Base-by-base conservation (phyloP, 139 green algal genomes). In the Dunaliella primolecta region DNA sequence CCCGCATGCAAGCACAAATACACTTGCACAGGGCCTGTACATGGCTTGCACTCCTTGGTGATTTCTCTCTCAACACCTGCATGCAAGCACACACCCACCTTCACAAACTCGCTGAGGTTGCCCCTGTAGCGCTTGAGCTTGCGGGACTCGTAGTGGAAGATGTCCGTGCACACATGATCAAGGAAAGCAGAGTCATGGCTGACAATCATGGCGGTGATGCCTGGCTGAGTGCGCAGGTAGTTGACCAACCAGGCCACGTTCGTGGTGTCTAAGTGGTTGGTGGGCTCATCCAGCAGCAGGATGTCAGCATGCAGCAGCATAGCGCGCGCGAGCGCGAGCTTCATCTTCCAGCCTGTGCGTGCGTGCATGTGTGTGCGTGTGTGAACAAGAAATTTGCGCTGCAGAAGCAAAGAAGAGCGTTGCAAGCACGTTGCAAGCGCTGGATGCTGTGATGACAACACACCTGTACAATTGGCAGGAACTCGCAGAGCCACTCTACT, bases 21-120 rank as follows among this genome's bases (percentile, higher is more conserved):
- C n/a, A n/a, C n/a, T n/a, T n/a, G n/a, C n/a, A n/a, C n/a, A n/a
- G n/a, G n/a, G n/a, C n/a, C n/a, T n/a, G n/a, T n/a, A n/a, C n/a
- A n/a, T n/a, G n/a, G n/a, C n/a, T n/a, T n/a, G n/a, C n/a, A n/a
- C n/a, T n/a, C n/a, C n/a, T n/a, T n/a, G n/a, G n/a, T n/a, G n/a
- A n/a, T n/a, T n/a, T n/a, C n/a, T n/a, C n/a, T n/a, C n/a, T n/a
- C n/a, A n/a, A n/a, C 32, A 24, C 46, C 3, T 24, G 72, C 7
- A 36, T 78, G n/a, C 30, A 78, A 20, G n/a, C n/a, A 34, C 11
- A 78, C 11, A 83, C 85, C 2, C 84, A 92, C 78, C 93, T 97
- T 94, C 79, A 98, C 94, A 90, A 98, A 97, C 86, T 95, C 95
- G 0, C 85, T 92, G 76, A 98, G 90, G 93, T 98, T 98, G 85